Percentiles rank a stretch among this genome's conserved stretches.
These are phyloP conservation scores for Aspergillus hiratsukae DNA, from an alignment of 2,329 filamentous ascomycete genomes.

Conservation along the genomic window DNA sequence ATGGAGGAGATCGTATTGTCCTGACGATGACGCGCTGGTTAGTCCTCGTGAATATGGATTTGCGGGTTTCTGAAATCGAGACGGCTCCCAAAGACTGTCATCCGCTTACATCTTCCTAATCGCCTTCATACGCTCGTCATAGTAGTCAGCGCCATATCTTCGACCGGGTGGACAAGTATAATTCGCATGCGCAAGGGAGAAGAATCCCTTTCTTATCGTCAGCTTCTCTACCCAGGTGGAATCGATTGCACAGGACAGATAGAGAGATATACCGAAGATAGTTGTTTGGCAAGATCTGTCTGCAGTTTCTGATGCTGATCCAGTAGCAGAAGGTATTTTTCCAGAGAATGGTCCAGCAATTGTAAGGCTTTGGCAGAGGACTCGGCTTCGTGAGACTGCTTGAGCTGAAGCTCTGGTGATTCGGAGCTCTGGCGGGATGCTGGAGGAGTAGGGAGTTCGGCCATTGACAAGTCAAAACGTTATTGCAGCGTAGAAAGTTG, in stretches of 20 bases:
- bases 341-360: slow-evolving; percentile 38
- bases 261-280: slow-evolving; percentile 36
- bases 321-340: slow-evolving; percentile 41
- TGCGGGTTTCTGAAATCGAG: not conserved
- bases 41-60: not conserved
- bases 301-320: slow-evolving; percentile 42
- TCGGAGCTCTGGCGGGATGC: slow-evolving; percentile 28
- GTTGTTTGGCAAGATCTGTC: slow-evolving; percentile 29
- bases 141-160: slow-evolving; percentile 46
- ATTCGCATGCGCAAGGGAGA: slow-evolving; percentile 47
- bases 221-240: not conserved
- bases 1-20: slow-evolving; percentile 7
- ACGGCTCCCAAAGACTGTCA: not conserved
- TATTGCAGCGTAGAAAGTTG: not conserved
- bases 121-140: slow-evolving; percentile 50
- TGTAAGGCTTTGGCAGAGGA: slow-evolving; percentile 25
- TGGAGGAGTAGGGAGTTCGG: slow-evolving; percentile 33
- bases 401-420: slow-evolving; percentile 17
- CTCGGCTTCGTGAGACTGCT: slow-evolving; percentile 13
- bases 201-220: slow-evolving; percentile 38
- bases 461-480: slow-evolving; percentile 17
- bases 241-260: not conserved
- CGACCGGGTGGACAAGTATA: slow-evolving; percentile 43
- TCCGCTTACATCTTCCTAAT: slow-evolving; percentile 34
- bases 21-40: slow-evolving; percentile 8